These are phyloP conservation scores for Waltergamsia citrina DNA, from an alignment of 2,329 filamentous ascomycete species.

Conservation along the genomic window DNA sequence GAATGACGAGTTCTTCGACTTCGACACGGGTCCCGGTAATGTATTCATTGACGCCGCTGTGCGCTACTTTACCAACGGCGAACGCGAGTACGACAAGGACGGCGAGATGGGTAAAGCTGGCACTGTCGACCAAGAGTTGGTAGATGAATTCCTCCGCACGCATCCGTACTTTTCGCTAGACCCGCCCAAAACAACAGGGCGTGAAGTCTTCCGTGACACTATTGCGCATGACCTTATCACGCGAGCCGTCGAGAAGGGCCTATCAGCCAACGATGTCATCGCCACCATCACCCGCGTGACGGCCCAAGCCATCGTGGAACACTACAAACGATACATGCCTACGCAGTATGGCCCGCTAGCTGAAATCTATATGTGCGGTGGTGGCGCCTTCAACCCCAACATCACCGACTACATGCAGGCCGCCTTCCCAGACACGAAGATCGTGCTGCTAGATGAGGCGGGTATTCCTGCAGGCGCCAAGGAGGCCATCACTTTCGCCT, in stretches of 20 bases:
- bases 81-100: conserved; percentile 36
- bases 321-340: conserved; percentile 4
- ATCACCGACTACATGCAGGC: conserved; percentile 42
- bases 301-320: conserved; percentile 32
- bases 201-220: conserved; percentile 38
- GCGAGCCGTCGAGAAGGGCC: conserved; percentile 21
- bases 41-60: conserved; percentile 15
- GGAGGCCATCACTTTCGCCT: conserved; percentile 37
- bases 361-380: conserved; percentile 54
- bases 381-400: conserved; percentile 47
- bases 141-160: conserved; percentile 2
- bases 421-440: conserved; percentile 33
- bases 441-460: conserved; percentile 44
- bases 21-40: conserved; percentile 39
- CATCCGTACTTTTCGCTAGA: conserved; percentile 29
- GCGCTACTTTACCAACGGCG: conserved; percentile 22
- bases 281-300: conserved; percentile 40
- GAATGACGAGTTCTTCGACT: conserved; percentile 8
- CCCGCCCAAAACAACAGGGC: conserved; percentile 35
- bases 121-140: conserved; percentile 25
- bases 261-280: conserved; percentile 30
- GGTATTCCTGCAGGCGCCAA: conserved; percentile 45
- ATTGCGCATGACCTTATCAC: conserved; percentile 31
- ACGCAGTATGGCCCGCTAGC: conserved; percentile 18
- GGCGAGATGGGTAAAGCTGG: conserved; percentile 32